phyloP scores from a whole-genome alignment of 352 stramenopile genomes.

The Globisporangium sylvaticum region DNA sequence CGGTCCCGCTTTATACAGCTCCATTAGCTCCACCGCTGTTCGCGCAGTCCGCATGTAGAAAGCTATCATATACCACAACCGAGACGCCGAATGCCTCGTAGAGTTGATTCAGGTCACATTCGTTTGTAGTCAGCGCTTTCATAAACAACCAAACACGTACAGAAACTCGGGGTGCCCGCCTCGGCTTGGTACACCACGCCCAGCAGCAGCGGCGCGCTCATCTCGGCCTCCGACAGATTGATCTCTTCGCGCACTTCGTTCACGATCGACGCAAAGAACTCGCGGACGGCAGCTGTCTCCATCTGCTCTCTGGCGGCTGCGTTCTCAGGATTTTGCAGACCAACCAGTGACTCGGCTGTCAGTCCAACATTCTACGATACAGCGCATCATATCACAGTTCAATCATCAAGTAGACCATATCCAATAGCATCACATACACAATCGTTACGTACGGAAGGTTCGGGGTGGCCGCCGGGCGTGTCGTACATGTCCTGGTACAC shows the following conservation, averaged over 20 bases:
- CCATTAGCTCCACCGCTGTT: conserved; percentile 29
- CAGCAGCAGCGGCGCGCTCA: conserved; percentile 48
- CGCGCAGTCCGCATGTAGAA: conserved; percentile 51
- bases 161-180: conserved; percentile 76
- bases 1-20: conserved; percentile 41
- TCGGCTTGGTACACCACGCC: conserved; percentile 66
- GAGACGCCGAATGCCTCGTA: neutral
- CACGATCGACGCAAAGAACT: conserved; percentile 72
- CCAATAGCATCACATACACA: neutral
- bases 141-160: conserved; percentile 24
- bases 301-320: conserved; percentile 11
- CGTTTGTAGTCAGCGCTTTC: neutral
- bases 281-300: conserved; percentile 28
- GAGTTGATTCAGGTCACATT: neutral
- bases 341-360: conserved; percentile 25
- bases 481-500: conserved; percentile 74
- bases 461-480: conserved; percentile 75
- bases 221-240: conserved; percentile 40
- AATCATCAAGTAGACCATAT: neutral
- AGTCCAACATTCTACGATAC: conserved; percentile 26
- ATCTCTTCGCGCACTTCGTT: conserved; percentile 79
- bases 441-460: conserved; percentile 37
- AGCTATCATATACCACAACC: conserved; percentile 21
- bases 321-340: conserved; percentile 15
- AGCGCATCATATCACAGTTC: neutral